These are phyloP conservation scores for Herpetospermum pedunculosum DNA, from an alignment of 306 rosid species.

Conservation along the genomic window DNA sequence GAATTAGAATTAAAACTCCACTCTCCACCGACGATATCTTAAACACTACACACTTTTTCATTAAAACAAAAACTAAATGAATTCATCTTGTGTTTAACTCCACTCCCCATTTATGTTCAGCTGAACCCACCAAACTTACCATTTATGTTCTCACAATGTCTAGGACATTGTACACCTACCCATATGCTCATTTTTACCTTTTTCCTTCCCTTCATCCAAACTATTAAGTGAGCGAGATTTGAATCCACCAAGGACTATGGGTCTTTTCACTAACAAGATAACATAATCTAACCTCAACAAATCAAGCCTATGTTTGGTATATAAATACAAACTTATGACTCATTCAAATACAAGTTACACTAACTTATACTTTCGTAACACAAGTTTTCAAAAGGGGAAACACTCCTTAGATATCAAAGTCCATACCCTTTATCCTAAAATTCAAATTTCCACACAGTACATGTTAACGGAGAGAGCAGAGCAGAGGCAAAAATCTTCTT, in stretches of 20 bases:
- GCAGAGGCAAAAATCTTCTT: neutral
- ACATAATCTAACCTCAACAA: neutral
- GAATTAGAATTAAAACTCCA: too few relatives aligned
- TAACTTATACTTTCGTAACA: too few relatives aligned
- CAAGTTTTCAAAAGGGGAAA: neutral
- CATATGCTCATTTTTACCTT: neutral
- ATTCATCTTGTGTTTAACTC: too few relatives aligned
- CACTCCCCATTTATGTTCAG: too few relatives aligned
- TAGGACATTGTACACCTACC: neutral
- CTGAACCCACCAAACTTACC: neutral
- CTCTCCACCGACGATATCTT: too few relatives aligned
- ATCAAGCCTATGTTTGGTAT: neutral
- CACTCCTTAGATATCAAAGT: neutral
- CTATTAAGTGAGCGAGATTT: neutral
- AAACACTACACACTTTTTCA: too few relatives aligned
- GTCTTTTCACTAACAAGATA: too few relatives aligned
- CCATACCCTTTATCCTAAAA: neutral
- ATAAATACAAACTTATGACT: neutral
- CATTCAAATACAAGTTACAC: neutral
- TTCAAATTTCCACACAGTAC: neutral
- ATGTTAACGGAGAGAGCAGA: neutral
- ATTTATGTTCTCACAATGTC: neutral
- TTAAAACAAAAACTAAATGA: too few relatives aligned
- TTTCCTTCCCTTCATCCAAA: neutral
- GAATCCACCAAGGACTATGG: too few relatives aligned